A percentile compares a stretch with the other conserved stretches of the same genome.
Evolutionary conservation across 208 protist genomes (phyloP).

Genomic region (Leishmania aethiopica): DNA sequence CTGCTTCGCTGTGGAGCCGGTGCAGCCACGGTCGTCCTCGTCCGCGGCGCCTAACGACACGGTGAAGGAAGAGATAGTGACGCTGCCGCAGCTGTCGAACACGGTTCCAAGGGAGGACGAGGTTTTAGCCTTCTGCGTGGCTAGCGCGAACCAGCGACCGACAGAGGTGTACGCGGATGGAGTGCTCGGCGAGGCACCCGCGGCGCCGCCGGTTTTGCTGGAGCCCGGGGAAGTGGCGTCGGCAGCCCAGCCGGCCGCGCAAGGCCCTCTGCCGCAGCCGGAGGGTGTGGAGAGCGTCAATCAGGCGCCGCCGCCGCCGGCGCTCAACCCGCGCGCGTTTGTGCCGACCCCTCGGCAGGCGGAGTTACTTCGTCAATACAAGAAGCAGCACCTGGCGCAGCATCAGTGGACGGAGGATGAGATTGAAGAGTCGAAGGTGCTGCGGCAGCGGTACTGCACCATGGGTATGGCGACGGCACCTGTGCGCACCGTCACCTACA

Average conservation of each 20-base stretch:
- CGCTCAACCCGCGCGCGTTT: slow-evolving; percentile 34
- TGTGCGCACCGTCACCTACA: slow-evolving; percentile 33
- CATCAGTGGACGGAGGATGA: slow-evolving; percentile 58
- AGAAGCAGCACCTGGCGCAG: slow-evolving; percentile 39
- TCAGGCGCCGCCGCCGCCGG: background rate
- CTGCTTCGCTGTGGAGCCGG: slow-evolving; percentile 44
- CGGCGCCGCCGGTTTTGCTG: background rate
- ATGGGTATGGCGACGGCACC: slow-evolving; percentile 40
- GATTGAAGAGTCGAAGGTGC: slow-evolving; percentile 42
- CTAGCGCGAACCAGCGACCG: slow-evolving; percentile 29
- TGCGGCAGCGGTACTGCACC: slow-evolving; percentile 36
- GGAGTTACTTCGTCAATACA: slow-evolving; percentile 38
- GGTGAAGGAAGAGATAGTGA: slow-evolving; percentile 51
- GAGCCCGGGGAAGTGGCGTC: background rate
- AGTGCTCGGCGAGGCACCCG: slow-evolving; percentile 21
- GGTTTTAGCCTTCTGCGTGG: slow-evolving; percentile 57
- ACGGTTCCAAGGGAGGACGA: slow-evolving; percentile 57
- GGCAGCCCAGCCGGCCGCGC: background rate
- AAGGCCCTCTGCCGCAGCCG: background rate
- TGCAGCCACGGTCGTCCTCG: slow-evolving; percentile 5
- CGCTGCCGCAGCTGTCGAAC: slow-evolving; percentile 58
- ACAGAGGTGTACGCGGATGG: slow-evolving; percentile 33
- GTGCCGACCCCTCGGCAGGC: slow-evolving; percentile 57
- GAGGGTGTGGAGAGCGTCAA: background rate
- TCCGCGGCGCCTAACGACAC: background rate